phyloP scores from a whole-genome alignment of 768 basidiomycete species.

The Pleurotus sapidus region DNA sequence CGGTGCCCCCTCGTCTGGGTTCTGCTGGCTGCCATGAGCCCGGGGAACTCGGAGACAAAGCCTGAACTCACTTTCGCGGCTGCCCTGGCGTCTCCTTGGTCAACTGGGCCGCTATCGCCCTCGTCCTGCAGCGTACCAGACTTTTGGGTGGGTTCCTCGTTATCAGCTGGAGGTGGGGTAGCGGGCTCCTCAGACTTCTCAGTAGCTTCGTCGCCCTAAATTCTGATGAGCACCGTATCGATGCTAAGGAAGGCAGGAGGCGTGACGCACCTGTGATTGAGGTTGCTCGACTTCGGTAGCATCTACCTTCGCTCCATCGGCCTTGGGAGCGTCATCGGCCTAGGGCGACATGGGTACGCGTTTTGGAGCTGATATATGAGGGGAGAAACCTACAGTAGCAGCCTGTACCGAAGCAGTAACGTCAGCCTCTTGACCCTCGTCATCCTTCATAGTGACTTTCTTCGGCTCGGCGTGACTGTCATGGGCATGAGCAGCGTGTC shows the following conservation, averaged over 20 bases:
- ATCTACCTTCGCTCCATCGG: conserved; percentile 3
- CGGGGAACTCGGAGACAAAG: too few relatives aligned
- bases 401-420: conserved; percentile 9
- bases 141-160: conserved; percentile 6
- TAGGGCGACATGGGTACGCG: background rate
- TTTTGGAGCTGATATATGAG: background rate
- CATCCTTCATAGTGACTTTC: conserved; percentile 14
- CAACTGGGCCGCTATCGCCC: conserved; percentile 20
- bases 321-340: conserved; percentile 14
- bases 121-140: conserved; percentile 17
- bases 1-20: background rate
- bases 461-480: background rate
- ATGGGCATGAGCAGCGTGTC: conserved; percentile 9
- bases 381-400: conserved; percentile 8
- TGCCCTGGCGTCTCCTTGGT: conserved; percentile 20
- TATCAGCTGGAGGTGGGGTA: background rate
- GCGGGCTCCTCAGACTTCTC: background rate
- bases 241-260: too few relatives aligned
- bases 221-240: background rate
- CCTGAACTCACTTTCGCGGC: conserved; percentile 21
- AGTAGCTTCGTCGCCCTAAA: background rate
- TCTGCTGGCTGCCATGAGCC: background rate
- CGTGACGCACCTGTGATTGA: too few relatives aligned
- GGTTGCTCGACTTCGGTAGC: background rate
- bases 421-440: conserved; percentile 13